Percentiles rank a stretch among this genome's conserved stretches.
Evolutionary conservation across 768 basidiomycete genomes (phyloP).

Genomic region (Lactifluus subvellereus): DNA sequence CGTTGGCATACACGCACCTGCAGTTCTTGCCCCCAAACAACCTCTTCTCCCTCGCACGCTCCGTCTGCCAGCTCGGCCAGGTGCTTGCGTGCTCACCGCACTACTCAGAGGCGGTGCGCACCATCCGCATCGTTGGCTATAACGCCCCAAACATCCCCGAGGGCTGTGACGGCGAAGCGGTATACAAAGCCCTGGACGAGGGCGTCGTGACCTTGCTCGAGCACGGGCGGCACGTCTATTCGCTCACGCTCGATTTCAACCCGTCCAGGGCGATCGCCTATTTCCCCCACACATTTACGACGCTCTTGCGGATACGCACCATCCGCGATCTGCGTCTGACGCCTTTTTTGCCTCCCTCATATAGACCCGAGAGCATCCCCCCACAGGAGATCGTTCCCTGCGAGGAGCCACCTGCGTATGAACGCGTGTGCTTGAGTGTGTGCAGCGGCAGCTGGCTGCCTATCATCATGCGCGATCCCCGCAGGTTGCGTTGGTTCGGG

Average conservation of each 20-base stretch:
- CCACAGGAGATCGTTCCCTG: neutral
- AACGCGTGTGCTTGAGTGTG: neutral
- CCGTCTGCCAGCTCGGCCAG: neutral
- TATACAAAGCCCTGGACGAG: slow-evolving; percentile 1
- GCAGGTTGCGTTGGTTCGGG: slow-evolving; percentile 16
- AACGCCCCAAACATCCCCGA: neutral
- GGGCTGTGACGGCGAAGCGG: neutral
- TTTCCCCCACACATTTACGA: slow-evolving; percentile 2
- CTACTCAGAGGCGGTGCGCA: slow-evolving; percentile 12
- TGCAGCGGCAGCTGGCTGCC: slow-evolving; percentile 5
- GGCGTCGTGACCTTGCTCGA: neutral
- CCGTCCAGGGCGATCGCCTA: neutral
- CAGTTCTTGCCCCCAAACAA: slow-evolving; percentile 12
- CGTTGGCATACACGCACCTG: slow-evolving; percentile 13
- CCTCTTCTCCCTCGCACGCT: slow-evolving; percentile 9
- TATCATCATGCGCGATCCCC: slow-evolving; percentile 1
- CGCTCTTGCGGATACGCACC: slow-evolving; percentile 6
- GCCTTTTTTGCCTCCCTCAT: neutral
- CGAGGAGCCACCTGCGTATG: slow-evolving; percentile 1
- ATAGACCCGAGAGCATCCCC: neutral
- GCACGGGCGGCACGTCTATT: neutral
- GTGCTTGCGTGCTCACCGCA: slow-evolving; percentile 3
- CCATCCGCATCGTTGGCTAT: slow-evolving; percentile 6
- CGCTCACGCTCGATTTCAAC: slow-evolving; percentile 7
- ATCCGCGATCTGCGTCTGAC: slow-evolving; percentile 9